Evolutionary conservation across 768 basidiomycete species (phyloP).

Genomic region (Exidia glandulosa): DNA sequence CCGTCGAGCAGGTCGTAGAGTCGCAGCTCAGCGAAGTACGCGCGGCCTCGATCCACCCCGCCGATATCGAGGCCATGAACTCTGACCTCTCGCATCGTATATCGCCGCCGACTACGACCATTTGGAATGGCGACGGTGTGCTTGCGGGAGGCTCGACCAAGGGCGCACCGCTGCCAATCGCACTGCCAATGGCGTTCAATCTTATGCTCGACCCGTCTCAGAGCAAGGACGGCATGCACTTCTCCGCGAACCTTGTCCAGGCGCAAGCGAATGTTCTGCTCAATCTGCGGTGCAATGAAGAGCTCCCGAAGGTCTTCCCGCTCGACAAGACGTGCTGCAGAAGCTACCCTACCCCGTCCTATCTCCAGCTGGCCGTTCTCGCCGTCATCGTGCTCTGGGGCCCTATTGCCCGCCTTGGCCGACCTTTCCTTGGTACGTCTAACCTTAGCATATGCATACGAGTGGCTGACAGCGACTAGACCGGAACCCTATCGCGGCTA

Average conservation of each 20-base stretch:
- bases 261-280: slow-evolving; percentile 69
- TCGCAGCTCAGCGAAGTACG: slow-evolving; percentile 56
- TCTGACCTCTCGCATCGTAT: slow-evolving; percentile 68
- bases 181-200: slow-evolving; percentile 74
- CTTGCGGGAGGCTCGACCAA: slow-evolving; percentile 15
- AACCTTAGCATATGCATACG: background rate
- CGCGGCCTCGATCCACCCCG: slow-evolving; percentile 54
- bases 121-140: background rate
- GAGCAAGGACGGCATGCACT: slow-evolving; percentile 83
- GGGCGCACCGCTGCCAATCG: slow-evolving; percentile 26
- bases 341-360: slow-evolving; percentile 55
- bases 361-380: slow-evolving; percentile 45
- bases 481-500: slow-evolving; percentile 3
- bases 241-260: slow-evolving; percentile 46
- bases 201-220: slow-evolving; percentile 58
- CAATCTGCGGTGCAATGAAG: slow-evolving; percentile 72
- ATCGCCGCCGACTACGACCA: slow-evolving; percentile 18
- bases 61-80: slow-evolving; percentile 89
- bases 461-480: slow-evolving; percentile 3
- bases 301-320: slow-evolving; percentile 48
- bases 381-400: slow-evolving; percentile 36
- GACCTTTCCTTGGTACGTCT: slow-evolving; percentile 14
- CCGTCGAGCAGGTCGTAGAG: slow-evolving; percentile 60
- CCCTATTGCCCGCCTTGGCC: slow-evolving; percentile 34
- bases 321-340: slow-evolving; percentile 74